phyloP scores from a whole-genome alignment of 176 grass and related monocot genomes.

The Microstegium vimineum region DNA sequence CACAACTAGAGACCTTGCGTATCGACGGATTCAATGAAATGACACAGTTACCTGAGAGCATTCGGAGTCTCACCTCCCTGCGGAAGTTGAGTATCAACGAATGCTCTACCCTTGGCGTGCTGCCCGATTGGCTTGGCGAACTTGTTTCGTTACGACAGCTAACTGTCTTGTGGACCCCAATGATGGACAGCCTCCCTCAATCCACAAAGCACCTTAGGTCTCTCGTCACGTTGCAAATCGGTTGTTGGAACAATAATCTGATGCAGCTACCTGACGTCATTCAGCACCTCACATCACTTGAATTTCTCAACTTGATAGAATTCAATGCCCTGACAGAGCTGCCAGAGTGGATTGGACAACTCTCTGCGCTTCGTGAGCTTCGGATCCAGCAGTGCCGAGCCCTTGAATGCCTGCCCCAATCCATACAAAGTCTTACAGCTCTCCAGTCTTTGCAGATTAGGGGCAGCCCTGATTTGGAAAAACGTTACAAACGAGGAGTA shows the following conservation, averaged over 20 bases:
- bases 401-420: neutral
- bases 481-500: neutral
- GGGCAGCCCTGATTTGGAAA: neutral
- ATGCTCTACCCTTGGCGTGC: too few species aligned
- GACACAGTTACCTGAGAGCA: neutral
- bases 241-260: neutral
- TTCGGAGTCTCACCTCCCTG: neutral
- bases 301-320: fast-evolving
- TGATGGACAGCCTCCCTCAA: neutral
- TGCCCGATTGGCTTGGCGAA: neutral
- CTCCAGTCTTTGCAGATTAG: neutral
- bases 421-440: neutral
- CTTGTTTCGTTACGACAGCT: neutral
- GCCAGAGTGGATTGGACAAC: neutral
- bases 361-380: neutral
- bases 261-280: neutral
- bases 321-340: neutral
- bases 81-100: neutral
- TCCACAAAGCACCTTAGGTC: neutral
- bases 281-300: neutral
- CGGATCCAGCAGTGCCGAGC: neutral
- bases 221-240: neutral
- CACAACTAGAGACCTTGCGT: neutral
- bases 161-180: neutral
- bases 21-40: neutral